phyloP scores from a whole-genome alignment of 306 rosid species.

The Vicia faba region DNA sequence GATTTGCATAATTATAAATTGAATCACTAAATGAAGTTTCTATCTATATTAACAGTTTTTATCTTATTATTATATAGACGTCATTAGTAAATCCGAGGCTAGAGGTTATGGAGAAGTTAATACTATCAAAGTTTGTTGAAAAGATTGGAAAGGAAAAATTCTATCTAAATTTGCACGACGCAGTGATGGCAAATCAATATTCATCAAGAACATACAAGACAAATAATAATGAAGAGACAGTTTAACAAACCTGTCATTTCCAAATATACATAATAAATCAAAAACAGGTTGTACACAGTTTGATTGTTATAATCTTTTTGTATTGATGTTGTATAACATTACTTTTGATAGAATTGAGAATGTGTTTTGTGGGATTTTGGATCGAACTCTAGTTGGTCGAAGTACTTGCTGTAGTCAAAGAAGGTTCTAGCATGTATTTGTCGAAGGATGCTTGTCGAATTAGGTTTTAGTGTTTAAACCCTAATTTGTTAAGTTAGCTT shows the following conservation, averaged over 20 bases:
- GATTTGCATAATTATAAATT: background rate
- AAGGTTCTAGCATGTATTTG: too few relatives aligned
- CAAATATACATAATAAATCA: constrained; percentile 4
- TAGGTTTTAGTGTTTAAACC: too few relatives aligned
- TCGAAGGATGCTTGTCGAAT: too few relatives aligned
- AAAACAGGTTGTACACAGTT: constrained; percentile 1
- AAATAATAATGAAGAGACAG: background rate
- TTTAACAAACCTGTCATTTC: background rate
- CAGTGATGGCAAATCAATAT: constrained; percentile 54
- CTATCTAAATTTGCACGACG: constrained; percentile 63
- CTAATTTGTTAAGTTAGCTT: too few relatives aligned
- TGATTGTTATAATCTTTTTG: background rate
- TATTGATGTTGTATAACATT: constrained; percentile 11
- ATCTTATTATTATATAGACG: constrained; percentile 44
- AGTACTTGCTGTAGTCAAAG: too few relatives aligned
- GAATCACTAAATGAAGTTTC: background rate
- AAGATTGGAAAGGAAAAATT: constrained; percentile 64
- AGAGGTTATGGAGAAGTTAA: constrained; percentile 80
- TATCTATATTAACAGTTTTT: background rate
- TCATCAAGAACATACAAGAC: constrained; percentile 39
- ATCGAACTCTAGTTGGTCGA: too few relatives aligned
- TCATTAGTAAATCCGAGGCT: constrained; percentile 72
- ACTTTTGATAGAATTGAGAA: constrained; percentile 25
- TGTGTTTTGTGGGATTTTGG: background rate
- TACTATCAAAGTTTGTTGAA: constrained; percentile 54